A percentile compares a stretch with the other conserved stretches of the same genome.
phyloP scores from a whole-genome alignment of 2,329 filamentous ascomycete genomes.

The Penicillium sp. region DNA sequence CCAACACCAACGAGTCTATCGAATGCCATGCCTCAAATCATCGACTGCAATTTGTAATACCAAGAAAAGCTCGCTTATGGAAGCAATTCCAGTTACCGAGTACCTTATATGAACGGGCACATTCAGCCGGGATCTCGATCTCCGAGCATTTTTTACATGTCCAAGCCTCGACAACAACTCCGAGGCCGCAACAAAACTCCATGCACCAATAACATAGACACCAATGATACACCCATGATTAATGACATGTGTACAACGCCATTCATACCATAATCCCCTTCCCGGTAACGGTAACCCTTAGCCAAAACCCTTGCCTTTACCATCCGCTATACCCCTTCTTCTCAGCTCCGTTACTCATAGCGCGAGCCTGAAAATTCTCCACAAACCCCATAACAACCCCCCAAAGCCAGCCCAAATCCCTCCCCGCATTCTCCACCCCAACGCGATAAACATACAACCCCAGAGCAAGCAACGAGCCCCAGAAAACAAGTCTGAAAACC shows the following conservation, averaged over 20 bases:
- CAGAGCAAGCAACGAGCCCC: constrained; percentile 53
- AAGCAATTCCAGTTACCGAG: background rate
- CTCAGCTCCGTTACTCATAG: constrained; percentile 29
- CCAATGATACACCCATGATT: constrained; percentile 6
- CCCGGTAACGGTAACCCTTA: constrained; percentile 15
- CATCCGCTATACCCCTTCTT: background rate
- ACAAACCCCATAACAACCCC: constrained; percentile 61
- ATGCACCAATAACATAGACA: background rate
- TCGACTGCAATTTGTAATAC: background rate
- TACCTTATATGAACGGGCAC: background rate
- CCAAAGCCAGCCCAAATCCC: constrained; percentile 49
- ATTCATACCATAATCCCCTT: constrained; percentile 27
- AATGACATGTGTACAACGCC: constrained; percentile 1
- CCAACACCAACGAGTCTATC: background rate
- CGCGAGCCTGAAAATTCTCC: constrained; percentile 48
- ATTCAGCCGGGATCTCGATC: background rate
- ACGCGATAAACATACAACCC: constrained; percentile 51
- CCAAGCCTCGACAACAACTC: background rate
- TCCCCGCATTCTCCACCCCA: constrained; percentile 31
- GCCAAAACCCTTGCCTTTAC: constrained; percentile 9
- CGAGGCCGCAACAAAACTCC: background rate
- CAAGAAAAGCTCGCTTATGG: background rate
- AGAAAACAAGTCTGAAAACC: constrained; percentile 59
- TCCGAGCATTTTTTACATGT: background rate
- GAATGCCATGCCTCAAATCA: background rate